Base-by-base conservation (phyloP, 768 basidiomycete genomes). In the Guyanaporus albipodus region DNA sequence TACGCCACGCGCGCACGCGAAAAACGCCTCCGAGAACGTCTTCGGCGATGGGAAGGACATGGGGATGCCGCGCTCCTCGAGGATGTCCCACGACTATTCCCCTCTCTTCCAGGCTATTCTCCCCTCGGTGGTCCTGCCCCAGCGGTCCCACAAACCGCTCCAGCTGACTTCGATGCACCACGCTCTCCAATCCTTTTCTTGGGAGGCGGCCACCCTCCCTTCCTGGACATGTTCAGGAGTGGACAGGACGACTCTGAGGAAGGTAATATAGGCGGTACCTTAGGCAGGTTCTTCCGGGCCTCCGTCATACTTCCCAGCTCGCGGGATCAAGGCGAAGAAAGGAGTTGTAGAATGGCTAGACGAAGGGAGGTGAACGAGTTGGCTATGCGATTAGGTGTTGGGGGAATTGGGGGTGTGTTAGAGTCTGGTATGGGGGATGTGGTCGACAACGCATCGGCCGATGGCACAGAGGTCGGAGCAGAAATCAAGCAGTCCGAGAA, bases 301-400 rank as follows among this genome's bases (percentile, higher is more conserved):
- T 80, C 84, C 4, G 70, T 88, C 21, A 57, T 91, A 22, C 80
- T 91, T 7, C 91, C 90, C 4, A 61, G 67, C 15, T 60, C 67
- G 3, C 79, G 90, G 11, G 82, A 83, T 10, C 60, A 71, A 22
- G 53, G 59, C 2, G 66, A 70, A 10, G 90, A 92, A 59, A 73
- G 72, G 35, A 64, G 70, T 8, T 76, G 71, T 40, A 78, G 90
- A 37, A 71, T 83, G 49, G 67, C 70, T 4, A 71, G 90, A 28
- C 73, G 90, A 47, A 72, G 79, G 46, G 84, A 91, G 55, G 79
- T 90, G 44, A 92, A 92, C 61, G 83, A 88, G 57, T 67, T 92
- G 36, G 82, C 79, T 0, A 85, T 89, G 74, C 79, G 87, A n/a
- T 88, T 90, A 81, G 90, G 80, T 6, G 73, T 91, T 29, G 86